Base-by-base conservation (phyloP, 2,329 filamentous ascomycete genomes). In the Colletotrichum navitas region DNA sequence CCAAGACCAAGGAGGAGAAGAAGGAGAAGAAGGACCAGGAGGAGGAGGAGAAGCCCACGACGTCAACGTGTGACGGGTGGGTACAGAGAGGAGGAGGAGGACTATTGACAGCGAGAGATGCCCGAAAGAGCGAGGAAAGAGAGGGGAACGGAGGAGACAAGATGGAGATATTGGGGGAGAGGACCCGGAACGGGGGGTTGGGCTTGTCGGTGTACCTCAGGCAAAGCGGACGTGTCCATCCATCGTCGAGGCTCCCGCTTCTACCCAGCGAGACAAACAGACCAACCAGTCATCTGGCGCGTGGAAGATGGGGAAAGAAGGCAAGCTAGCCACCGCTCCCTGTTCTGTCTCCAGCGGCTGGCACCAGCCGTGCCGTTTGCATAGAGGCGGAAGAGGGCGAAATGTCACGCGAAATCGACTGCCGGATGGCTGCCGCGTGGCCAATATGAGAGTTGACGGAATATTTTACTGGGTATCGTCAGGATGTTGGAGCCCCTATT, bases 71-170 rank as follows among this genome's bases (percentile, higher is more conserved):
- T 39, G 43, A 52, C 51, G 56, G 47, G 26, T 41, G 59, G 54
- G 29, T 60, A 24, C 45, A 60, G 62, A 52, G 43, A 29, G 16
- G n/a, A n/a, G n/a, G n/a, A n/a, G n/a, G 36, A 21, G 24, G 29
- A 21, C 39, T 26, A 21, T 47, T 36, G 39, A 29, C 43, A 45
- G 21, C 29, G n/a, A 12, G 6, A 39, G 54, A 14, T 60, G 8
- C n/a, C 43, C 51, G 18, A 45, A 34, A 12, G 59, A 39, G 47
- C 26, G 32, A 34, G 32, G 34, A 32, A 32, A 21, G 34, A 52
- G 26, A 63, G 34, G 59, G 47, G 51, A 29, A 11, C 14, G 4
- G 67, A 67, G 63, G n/a, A 56, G 60, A 39, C 39, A 56, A 34
- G 47, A 39, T 47, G 51, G 55, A 56, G 39, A 36, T 7, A 10